phyloP scores from a whole-genome alignment of 805 yeast genomes.

The Kuraishia cidri region DNA sequence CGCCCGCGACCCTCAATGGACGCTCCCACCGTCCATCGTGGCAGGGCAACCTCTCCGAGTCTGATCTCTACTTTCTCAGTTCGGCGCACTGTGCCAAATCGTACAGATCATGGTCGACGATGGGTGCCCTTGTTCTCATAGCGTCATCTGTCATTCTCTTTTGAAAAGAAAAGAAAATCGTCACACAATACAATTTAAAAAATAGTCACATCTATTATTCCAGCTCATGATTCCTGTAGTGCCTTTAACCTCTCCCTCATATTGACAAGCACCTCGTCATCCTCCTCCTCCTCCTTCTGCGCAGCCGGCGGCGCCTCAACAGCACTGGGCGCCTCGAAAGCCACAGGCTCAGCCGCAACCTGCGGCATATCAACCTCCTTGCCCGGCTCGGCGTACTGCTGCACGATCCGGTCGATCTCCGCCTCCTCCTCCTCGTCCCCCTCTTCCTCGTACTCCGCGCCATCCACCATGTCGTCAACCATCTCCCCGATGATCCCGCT shows the following conservation, averaged over 20 bases:
- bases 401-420: conserved; percentile 53
- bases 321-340: conserved; percentile 20
- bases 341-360: conserved; percentile 22
- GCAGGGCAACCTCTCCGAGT: background rate
- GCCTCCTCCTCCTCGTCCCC: conserved; percentile 55
- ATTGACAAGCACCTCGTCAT: conserved; percentile 65
- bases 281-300: conserved; percentile 49
- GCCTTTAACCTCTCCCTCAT: conserved; percentile 90
- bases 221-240: conserved; percentile 52
- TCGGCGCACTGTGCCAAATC: background rate
- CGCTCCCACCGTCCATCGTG: too few species aligned
- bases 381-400: conserved; percentile 31
- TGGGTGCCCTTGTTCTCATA: conserved; percentile 3
- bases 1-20: background rate
- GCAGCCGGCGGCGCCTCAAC: conserved; percentile 12
- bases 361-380: conserved; percentile 16
- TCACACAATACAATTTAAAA: too few species aligned
- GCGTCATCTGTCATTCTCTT: too few species aligned
- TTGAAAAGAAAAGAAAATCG: too few species aligned
- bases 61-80: background rate
- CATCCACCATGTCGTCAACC: conserved; percentile 85
- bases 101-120: background rate
- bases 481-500: conserved; percentile 87
- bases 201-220: background rate
- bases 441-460: conserved; percentile 54